Percentiles rank a stretch among this genome's conserved stretches.
These are phyloP conservation scores for Przewalskia tangutica DNA, from an alignment of 257 asterid species.

Conservation along the genomic window DNA sequence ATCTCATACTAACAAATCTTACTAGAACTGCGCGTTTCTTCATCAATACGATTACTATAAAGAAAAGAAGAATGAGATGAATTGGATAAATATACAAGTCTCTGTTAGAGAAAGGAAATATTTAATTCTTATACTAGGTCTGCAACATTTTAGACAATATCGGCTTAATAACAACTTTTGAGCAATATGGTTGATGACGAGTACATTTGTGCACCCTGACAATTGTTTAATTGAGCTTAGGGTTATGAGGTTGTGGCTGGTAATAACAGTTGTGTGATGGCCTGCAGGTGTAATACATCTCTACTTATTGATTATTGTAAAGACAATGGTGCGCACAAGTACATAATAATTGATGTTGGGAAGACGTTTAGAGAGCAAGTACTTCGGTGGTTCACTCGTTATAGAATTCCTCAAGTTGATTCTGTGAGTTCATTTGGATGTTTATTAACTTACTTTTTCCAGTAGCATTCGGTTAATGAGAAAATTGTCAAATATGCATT, in stretches of 20 bases:
- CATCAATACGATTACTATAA: background rate
- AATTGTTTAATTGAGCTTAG: background rate
- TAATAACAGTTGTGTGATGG: constrained; percentile 5
- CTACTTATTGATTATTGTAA: constrained; percentile 73
- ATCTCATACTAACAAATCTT: background rate
- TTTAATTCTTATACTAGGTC: background rate
- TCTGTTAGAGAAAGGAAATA: background rate
- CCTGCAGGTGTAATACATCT: constrained; percentile 89
- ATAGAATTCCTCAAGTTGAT: constrained; percentile 77
- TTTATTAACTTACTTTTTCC: background rate
- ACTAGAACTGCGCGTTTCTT: background rate
- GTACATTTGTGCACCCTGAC: background rate
- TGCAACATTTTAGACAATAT: background rate
- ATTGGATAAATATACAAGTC: background rate
- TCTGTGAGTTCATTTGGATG: constrained; percentile 51
- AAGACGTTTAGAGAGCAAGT: constrained; percentile 75
- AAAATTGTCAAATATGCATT: background rate
- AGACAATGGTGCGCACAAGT: constrained; percentile 50
- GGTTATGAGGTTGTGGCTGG: constrained; percentile 10
- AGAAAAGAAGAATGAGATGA: background rate
- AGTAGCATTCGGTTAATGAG: background rate
- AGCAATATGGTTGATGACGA: background rate
- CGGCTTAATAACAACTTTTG: background rate
- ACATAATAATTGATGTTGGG: constrained; percentile 28
- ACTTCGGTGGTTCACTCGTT: constrained; percentile 80